Evolutionary conservation across 208 protist species (phyloP), one percentile per base, ranked within the genome.

Genomic region (Leptomonas pyrrhocoris): DNA sequence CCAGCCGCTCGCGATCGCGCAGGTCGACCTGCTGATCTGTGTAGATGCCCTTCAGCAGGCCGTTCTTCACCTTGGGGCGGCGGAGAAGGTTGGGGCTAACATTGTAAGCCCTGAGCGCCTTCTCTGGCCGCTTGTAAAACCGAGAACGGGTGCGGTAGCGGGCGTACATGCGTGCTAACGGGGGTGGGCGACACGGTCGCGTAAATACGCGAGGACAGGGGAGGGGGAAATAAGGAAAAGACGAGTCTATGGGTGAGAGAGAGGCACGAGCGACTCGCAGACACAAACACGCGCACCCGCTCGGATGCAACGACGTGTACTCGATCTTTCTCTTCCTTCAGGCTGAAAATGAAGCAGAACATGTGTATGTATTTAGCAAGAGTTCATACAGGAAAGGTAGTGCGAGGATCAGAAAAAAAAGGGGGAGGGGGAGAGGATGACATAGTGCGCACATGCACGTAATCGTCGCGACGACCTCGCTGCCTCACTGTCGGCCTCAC

Each of bases 121-220:
- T 66, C 61, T 80, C 76, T 3, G 80, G 77, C 2, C 80, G 80
- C 73, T 87, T 93, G 76, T 95, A 95, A 63, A 95, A 95, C 50
- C 79, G 77, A 5, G 90, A 93, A 2, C 90, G 85, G 21, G 87
- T 91, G 25, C 90, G 86, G 65, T 91, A 95, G 19, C 90, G 85
- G 18, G 90, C 90, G 66, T 95, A 95, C 90, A 95, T 95, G 19
- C 21, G n/a, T n/a, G 9, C 34, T 38, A 38, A 38, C 34, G 9
- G 7, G 34, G 3, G 34, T 9, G 3, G 3, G 34, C 7, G 34
- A 38, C 34, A 9, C 3, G 34, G 3, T 3, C 27, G 18, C 18
- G 30, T n/a, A 15, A 25, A 5, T 43, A 8, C 12, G 11, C 2
- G 4, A 15, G 31, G 31, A 50, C 53, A 4, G 9, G 16, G 54